Conservation (phyloP, 2,329 filamentous ascomycete species). For the Pestalotiopsis sp. region DNA sequence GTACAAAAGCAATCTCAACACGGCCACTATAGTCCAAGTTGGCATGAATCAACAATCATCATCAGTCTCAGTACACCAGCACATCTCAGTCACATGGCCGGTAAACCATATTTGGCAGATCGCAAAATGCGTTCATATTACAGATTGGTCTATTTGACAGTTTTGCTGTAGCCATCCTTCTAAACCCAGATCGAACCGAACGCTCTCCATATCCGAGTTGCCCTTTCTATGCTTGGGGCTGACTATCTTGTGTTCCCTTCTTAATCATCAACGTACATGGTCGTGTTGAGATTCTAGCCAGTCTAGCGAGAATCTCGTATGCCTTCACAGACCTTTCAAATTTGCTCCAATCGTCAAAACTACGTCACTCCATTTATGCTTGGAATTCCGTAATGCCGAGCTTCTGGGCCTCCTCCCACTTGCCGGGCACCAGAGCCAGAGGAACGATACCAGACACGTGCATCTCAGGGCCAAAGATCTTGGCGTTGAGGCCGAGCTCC, state of each 20-base stretch:
- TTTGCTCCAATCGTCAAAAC: constrained; percentile 7
- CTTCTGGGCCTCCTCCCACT: constrained; percentile 60
- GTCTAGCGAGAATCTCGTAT: background rate
- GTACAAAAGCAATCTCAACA: too few relatives aligned
- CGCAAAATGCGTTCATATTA: constrained; percentile 16
- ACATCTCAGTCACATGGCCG: background rate
- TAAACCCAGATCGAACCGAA: constrained; percentile 13
- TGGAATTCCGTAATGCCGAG: constrained; percentile 58
- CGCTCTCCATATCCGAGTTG: constrained; percentile 4
- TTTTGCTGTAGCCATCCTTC: constrained; percentile 10
- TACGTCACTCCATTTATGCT: constrained; percentile 41
- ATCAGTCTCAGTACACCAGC: too few relatives aligned
- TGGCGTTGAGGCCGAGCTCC: constrained; percentile 79
- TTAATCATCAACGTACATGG: constrained; percentile 19
- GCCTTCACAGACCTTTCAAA: background rate
- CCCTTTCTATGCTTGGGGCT: constrained; percentile 1
- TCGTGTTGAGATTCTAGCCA: background rate
- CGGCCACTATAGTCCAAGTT: too few relatives aligned
- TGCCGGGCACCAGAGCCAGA: constrained; percentile 74
- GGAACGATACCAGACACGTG: constrained; percentile 97
- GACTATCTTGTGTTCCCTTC: constrained; percentile 8
- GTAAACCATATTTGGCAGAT: background rate
- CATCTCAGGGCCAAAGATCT: constrained; percentile 78
- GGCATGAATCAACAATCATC: too few relatives aligned
- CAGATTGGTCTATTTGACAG: constrained; percentile 14